Evolutionary conservation across 306 rosid genomes (phyloP).

Genomic region (Oemleria cerasiformis): DNA sequence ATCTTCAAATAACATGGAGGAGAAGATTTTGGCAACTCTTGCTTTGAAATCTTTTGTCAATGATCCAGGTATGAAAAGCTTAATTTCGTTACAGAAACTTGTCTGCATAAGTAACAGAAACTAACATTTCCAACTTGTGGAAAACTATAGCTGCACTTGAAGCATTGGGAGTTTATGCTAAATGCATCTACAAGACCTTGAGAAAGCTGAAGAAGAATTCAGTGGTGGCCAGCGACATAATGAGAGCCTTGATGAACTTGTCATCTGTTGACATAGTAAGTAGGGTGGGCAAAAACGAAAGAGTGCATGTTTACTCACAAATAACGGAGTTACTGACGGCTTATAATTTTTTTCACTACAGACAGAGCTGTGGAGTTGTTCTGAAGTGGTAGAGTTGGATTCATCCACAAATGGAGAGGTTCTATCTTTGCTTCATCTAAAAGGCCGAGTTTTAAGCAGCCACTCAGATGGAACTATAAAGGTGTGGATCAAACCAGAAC

Average conservation of each 20-base stretch:
- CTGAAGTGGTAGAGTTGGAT: slow-evolving; percentile 67
- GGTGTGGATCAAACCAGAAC: slow-evolving; percentile 42
- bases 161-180: slow-evolving; percentile 65
- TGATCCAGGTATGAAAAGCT: slow-evolving; percentile 49
- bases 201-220: slow-evolving; percentile 70
- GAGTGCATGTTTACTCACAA: too few relatives aligned
- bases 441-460: slow-evolving; percentile 72
- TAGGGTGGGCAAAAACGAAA: slow-evolving; percentile 8
- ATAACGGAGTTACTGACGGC: slow-evolving; percentile 18
- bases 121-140: slow-evolving; percentile 17
- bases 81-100: slow-evolving; percentile 2
- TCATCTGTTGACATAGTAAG: slow-evolving; percentile 79
- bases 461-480: slow-evolving; percentile 95
- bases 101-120: neutral
- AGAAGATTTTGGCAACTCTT: slow-evolving; percentile 71
- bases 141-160: slow-evolving; percentile 60
- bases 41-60: slow-evolving; percentile 64
- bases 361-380: slow-evolving; percentile 84
- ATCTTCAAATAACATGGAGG: slow-evolving; percentile 72
- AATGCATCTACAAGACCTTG: slow-evolving; percentile 67
- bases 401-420: slow-evolving; percentile 76
- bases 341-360: slow-evolving; percentile 25
- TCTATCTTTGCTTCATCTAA: slow-evolving; percentile 57
- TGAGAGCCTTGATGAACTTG: slow-evolving; percentile 70
- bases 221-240: slow-evolving; percentile 52